Evolutionary conservation across 2,329 filamentous ascomycete species (phyloP).

Genomic region (Gnomoniopsis sp.): DNA sequence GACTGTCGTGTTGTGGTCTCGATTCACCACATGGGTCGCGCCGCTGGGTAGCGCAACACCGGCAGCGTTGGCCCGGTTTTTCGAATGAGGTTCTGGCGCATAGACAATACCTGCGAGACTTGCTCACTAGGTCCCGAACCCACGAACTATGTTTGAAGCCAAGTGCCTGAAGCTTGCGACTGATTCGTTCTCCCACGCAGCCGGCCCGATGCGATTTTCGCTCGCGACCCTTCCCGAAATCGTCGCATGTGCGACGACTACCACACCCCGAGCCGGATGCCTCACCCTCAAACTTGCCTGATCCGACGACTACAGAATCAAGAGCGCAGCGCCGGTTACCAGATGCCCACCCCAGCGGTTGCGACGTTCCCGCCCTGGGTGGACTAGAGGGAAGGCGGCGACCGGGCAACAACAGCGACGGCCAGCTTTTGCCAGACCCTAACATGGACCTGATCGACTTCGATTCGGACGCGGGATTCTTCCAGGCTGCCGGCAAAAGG

Average conservation of each 20-base stretch:
- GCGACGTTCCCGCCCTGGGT: slow-evolving; percentile 21
- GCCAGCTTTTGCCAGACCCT: slow-evolving; percentile 44
- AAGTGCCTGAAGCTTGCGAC: not conserved
- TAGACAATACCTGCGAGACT: not conserved
- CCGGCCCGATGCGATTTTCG: not conserved
- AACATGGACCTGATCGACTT: slow-evolving; percentile 53
- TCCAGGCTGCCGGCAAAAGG: slow-evolving; percentile 54
- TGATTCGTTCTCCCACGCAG: slow-evolving; percentile 5
- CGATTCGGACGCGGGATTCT: slow-evolving; percentile 48
- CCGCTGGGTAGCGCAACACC: not conserved
- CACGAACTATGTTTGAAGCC: not conserved
- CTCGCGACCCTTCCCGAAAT: slow-evolving; percentile 24
- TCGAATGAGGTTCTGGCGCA: not conserved
- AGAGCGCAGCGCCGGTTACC: slow-evolving; percentile 26
- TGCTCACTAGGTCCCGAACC: slow-evolving; percentile 1
- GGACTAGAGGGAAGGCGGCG: slow-evolving; percentile 8
- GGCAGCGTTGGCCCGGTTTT: not conserved
- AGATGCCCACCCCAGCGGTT: slow-evolving; percentile 20
- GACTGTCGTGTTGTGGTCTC: not conserved
- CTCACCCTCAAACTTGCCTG: slow-evolving; percentile 21
- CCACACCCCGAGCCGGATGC: slow-evolving; percentile 21
- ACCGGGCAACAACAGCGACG: slow-evolving; percentile 19
- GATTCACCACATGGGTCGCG: not conserved
- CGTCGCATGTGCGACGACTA: slow-evolving; percentile 22
- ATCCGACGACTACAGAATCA: slow-evolving; percentile 30